Evolutionary conservation across 2,329 filamentous ascomycete genomes (phyloP).

Genomic region (Dactylonectria macrodidyma): DNA sequence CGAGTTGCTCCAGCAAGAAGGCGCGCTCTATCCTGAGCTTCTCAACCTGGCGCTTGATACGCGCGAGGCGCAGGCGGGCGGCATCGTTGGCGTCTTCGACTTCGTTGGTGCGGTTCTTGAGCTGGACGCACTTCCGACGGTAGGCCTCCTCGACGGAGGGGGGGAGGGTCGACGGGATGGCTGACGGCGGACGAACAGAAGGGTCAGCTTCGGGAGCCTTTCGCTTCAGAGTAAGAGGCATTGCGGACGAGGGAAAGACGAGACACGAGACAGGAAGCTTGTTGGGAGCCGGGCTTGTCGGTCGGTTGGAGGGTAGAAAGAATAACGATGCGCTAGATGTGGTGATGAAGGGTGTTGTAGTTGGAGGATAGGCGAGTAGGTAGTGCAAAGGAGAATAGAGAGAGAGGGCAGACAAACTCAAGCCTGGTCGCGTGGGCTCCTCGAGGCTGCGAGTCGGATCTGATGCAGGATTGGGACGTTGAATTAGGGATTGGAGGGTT

Average conservation of each 20-base stretch:
- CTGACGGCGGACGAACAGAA: slow-evolving; percentile 51
- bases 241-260: slow-evolving; percentile 35
- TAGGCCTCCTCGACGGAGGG: slow-evolving; percentile 97
- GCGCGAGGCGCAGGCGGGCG: slow-evolving; percentile 82
- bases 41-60: slow-evolving; percentile 87
- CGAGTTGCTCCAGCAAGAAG: slow-evolving; percentile 80
- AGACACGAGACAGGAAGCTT: neutral
- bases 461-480: slow-evolving; percentile 6
- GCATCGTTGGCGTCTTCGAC: slow-evolving; percentile 94
- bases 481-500: slow-evolving; percentile 3
- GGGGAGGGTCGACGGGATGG: slow-evolving; percentile 75
- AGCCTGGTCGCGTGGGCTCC: slow-evolving; percentile 22
- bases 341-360: neutral
- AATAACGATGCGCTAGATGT: slow-evolving; percentile 15
- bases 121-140: slow-evolving; percentile 94
- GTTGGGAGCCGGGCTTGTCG: neutral
- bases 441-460: slow-evolving; percentile 15
- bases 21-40: slow-evolving; percentile 92
- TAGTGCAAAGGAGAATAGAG: slow-evolving; percentile 15
- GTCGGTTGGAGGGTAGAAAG: neutral
- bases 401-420: slow-evolving; percentile 17
- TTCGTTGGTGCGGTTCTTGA: slow-evolving; percentile 92
- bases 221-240: slow-evolving; percentile 54
- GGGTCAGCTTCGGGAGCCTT: slow-evolving; percentile 56
- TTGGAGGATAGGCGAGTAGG: slow-evolving; percentile 10